Conservation (phyloP, 768 basidiomycete genomes). For the Collybiopsis luxurians region DNA sequence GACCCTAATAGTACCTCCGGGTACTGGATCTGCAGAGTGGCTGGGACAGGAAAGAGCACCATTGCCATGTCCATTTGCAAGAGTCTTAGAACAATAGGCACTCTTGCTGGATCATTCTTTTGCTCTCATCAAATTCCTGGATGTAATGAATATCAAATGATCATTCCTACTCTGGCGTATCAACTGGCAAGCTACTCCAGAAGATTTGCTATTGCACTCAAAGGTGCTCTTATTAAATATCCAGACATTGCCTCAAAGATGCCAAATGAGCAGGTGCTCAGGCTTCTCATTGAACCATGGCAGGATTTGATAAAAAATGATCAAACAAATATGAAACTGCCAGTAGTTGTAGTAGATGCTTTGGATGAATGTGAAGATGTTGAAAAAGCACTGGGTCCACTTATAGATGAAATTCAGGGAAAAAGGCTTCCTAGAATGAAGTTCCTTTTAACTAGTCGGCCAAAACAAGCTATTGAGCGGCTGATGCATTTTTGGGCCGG, state of each 20-base stretch:
- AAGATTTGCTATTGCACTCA: neutral
- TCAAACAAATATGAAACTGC: neutral
- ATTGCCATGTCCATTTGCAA: conserved; percentile 1
- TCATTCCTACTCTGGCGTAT: conserved; percentile 9
- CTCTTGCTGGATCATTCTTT: conserved; percentile 6
- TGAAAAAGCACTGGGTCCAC: neutral
- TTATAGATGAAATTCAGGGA: neutral
- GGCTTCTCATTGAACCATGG: neutral
- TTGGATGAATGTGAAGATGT: conserved; percentile 1
- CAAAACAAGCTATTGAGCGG: neutral
- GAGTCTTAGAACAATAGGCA: neutral
- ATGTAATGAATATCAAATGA: neutral
- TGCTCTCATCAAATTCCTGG: conserved; percentile 7
- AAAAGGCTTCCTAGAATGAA: neutral
- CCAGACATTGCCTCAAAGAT: neutral
- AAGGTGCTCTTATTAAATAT: neutral
- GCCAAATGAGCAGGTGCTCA: neutral
- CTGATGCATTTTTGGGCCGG: neutral
- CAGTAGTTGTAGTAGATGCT: neutral
- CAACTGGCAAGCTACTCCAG: neutral
- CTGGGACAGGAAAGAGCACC: conserved; percentile 3
- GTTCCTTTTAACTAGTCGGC: conserved; percentile 1
- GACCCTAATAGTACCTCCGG: neutral
- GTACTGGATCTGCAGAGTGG: conserved; percentile 3
- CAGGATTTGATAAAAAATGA: neutral